These are phyloP conservation scores for Erucastrum elatum DNA, from an alignment of 345 rosid genomes.

Conservation along the genomic window DNA sequence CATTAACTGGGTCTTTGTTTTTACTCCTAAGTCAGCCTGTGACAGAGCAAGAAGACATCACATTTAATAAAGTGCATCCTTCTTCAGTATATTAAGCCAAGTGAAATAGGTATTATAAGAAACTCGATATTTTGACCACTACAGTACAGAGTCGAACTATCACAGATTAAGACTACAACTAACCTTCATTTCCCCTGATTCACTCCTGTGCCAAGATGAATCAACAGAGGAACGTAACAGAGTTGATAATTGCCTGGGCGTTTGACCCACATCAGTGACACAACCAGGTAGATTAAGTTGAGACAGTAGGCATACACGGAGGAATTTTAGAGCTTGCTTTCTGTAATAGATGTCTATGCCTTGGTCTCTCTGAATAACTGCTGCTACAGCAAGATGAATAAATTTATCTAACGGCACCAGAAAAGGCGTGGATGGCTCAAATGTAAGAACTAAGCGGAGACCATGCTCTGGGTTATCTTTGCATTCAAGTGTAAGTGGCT, in stretches of 20 bases:
- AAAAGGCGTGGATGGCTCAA: conserved; percentile 94
- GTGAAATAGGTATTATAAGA: not conserved
- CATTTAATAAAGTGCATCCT: conserved; percentile 7
- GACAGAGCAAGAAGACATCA: conserved; percentile 15
- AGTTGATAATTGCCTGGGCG: conserved; percentile 61
- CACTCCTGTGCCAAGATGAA: conserved; percentile 69
- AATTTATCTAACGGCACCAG: conserved; percentile 90
- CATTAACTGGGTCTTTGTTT: conserved; percentile 97
- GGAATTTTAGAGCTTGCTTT: conserved; percentile 85
- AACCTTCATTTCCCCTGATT: conserved; percentile 82
- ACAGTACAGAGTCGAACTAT: conserved; percentile 24
- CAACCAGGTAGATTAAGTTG: conserved; percentile 96
- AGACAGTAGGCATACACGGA: conserved; percentile 84
- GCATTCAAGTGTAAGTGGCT: conserved; percentile 96
- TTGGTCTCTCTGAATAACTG: conserved; percentile 62
- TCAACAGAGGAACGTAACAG: conserved; percentile 68
- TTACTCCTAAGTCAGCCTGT: conserved; percentile 97
- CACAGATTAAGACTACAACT: conserved; percentile 30
- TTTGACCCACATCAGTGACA: conserved; percentile 66
- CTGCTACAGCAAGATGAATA: conserved; percentile 91
- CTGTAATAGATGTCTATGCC: conserved; percentile 76
- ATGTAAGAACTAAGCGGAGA: conserved; percentile 90
- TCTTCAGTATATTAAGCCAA: conserved; percentile 16
- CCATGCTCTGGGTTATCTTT: conserved; percentile 98
- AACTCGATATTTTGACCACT: conserved; percentile 6